Percentiles rank a stretch among this genome's conserved stretches.
Conservation (phyloP, 108 stramenopile species). For the Seminavis robusta region DNA sequence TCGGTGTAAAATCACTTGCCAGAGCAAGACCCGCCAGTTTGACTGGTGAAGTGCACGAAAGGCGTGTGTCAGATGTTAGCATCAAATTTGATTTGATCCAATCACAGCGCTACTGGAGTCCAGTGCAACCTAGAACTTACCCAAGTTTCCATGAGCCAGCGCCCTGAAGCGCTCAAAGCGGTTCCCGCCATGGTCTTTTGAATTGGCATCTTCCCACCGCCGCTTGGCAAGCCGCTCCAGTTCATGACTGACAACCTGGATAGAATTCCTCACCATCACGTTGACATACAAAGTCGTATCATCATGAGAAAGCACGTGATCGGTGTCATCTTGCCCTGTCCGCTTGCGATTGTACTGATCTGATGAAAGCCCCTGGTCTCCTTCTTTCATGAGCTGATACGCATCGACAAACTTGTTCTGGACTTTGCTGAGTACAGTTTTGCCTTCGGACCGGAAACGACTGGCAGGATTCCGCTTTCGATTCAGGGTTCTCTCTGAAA, state of each 20-base stretch:
- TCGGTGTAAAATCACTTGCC: slow-evolving; percentile 56
- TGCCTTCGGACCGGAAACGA: slow-evolving; percentile 41
- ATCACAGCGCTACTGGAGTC: background rate
- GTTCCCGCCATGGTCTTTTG: slow-evolving; percentile 7
- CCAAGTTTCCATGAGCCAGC: slow-evolving; percentile 52
- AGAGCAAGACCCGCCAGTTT: slow-evolving; percentile 71
- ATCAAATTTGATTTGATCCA: background rate
- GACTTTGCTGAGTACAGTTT: slow-evolving; percentile 33
- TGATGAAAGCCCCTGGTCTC: slow-evolving; percentile 21
- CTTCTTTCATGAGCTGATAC: slow-evolving; percentile 72
- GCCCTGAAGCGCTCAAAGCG: slow-evolving; percentile 63
- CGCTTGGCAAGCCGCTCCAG: slow-evolving; percentile 66
- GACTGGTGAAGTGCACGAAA: no score
- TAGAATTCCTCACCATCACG: slow-evolving; percentile 75
- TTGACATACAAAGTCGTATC: slow-evolving; percentile 66
- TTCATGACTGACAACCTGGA: slow-evolving; percentile 70
- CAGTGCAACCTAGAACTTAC: background rate
- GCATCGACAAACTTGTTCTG: slow-evolving; percentile 74
- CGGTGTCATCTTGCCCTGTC: slow-evolving; percentile 22
- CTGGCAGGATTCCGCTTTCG: slow-evolving; percentile 28
- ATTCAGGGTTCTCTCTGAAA: slow-evolving; percentile 35
- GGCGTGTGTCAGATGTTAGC: no score
- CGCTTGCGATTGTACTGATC: slow-evolving; percentile 50
- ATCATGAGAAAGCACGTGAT: slow-evolving; percentile 31
- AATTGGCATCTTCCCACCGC: slow-evolving; percentile 55